Conservation (phyloP, 768 basidiomycete species). For the Leccinum longicurvipes region DNA sequence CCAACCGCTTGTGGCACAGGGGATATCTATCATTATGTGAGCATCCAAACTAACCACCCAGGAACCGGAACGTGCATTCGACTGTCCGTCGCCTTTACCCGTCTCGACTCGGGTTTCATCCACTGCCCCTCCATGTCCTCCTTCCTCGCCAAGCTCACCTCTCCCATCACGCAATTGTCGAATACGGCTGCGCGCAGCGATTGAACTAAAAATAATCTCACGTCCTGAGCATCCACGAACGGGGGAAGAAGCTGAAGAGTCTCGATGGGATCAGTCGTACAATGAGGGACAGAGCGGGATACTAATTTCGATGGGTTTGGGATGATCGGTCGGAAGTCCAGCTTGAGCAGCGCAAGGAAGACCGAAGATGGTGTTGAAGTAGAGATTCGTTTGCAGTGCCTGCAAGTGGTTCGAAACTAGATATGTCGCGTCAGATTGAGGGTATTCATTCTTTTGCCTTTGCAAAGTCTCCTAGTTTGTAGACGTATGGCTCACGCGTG, state of each 20-base stretch:
- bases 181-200: conserved; percentile 63
- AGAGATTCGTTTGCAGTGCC: conserved; percentile 86
- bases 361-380: conserved; percentile 54
- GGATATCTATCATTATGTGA: conserved; percentile 63
- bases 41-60: background rate
- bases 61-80: conserved; percentile 68
- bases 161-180: conserved; percentile 65
- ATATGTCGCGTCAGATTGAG: background rate
- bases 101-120: conserved; percentile 72
- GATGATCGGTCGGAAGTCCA: conserved; percentile 77
- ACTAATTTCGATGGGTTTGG: conserved; percentile 48
- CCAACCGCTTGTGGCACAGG: conserved; percentile 91
- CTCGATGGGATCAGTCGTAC: conserved; percentile 74
- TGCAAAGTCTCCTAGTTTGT: conserved; percentile 73
- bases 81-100: conserved; percentile 88
- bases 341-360: conserved; percentile 80
- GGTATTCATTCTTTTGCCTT: conserved; percentile 86
- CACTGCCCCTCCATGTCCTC: conserved; percentile 73
- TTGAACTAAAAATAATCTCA: conserved; percentile 74
- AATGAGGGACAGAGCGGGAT: conserved; percentile 86
- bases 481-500: conserved; percentile 93
- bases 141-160: conserved; percentile 68
- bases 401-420: conserved; percentile 29
- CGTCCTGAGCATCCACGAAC: conserved; percentile 77
- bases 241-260: conserved; percentile 88